Evolutionary conservation across 495 filamentous ascomycete species (phyloP), one percentile per base, ranked within the genome.

Genomic region (Pseudotulostoma volvatum): DNA sequence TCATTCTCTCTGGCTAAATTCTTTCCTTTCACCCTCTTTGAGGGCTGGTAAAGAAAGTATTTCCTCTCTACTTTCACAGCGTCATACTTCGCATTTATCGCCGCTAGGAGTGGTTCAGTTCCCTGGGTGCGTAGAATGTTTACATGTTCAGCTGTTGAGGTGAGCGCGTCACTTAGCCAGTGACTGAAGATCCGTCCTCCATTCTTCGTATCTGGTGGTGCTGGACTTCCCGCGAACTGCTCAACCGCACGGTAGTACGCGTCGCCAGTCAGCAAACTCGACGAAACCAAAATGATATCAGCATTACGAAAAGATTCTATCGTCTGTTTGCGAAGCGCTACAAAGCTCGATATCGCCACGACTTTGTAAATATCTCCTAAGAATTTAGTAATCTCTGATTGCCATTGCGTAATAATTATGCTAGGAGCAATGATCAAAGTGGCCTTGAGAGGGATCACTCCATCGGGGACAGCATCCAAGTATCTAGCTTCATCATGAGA

Each of bases 381-480:
- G 45, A 85, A 87, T 32, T 75, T 74, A 0, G 23, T 15, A 3
- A 74, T 67, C 44, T 90, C 79, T 0, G 47, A 46, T 4, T 41
- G 39, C 84, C 84, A 93, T 48, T 93, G 84, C 1, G 56, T 41
- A 1, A 74, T 57, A 19, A 93, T 56, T 39, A 75, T 70, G 1
- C 33, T 20, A 1, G 84, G 81, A 0, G 76, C 71, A 1, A 90
- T 45, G 11, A 90, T 71, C 1, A 92, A 55, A 1, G 80, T 84
- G 0, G 81, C 84, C 5, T 70, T 66, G 2, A 74, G 48, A 2
- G 70, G 58, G 18, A 76, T 65, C 4, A 49, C 50, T n/a, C 57
- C 64, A 3, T 42, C 7, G 7, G 47, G 34, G 3, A 41, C 16
- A 16, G 30, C 33, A 15, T 30, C 15, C n/a, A n/a, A n/a, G n/a